phyloP scores from a whole-genome alignment of 805 yeast genomes.

The Blastobotrys attinorum region DNA sequence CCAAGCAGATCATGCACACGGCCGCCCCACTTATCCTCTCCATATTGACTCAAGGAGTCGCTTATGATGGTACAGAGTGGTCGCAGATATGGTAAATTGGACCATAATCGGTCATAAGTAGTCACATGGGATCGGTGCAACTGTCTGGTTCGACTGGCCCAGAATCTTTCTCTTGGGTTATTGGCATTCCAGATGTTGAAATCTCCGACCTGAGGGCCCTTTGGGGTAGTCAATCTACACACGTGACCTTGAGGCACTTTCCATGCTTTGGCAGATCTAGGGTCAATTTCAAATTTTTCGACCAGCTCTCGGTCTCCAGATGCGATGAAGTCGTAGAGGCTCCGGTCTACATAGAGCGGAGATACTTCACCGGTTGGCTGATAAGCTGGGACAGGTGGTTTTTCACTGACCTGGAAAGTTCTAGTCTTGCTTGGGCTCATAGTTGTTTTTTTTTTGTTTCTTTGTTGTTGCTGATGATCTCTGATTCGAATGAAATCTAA shows the following conservation, averaged over 20 bases:
- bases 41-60: conserved; percentile 46
- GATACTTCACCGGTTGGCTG: conserved; percentile 42
- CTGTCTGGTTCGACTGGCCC: conserved; percentile 66
- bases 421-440: too few relatives aligned
- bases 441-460: conserved; percentile 1
- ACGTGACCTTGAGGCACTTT: conserved; percentile 54
- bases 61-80: conserved; percentile 58
- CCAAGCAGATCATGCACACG: conserved; percentile 59
- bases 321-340: conserved; percentile 40
- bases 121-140: conserved; percentile 57
- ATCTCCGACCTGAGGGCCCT: conserved; percentile 68
- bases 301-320: conserved; percentile 37
- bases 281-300: conserved; percentile 39
- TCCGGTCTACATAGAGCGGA: conserved; percentile 43
- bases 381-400: conserved; percentile 45
- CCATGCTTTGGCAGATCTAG: conserved; percentile 55
- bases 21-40: conserved; percentile 59
- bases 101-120: conserved; percentile 56
- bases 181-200: conserved; percentile 56
- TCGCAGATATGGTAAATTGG: conserved; percentile 55
- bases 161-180: conserved; percentile 55
- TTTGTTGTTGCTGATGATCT: neutral
- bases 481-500: neutral
- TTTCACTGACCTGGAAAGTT: neutral
- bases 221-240: conserved; percentile 53